phyloP scores from a whole-genome alignment of 2,329 filamentous ascomycete genomes.

The Ophiostoma tasmaniense region DNA sequence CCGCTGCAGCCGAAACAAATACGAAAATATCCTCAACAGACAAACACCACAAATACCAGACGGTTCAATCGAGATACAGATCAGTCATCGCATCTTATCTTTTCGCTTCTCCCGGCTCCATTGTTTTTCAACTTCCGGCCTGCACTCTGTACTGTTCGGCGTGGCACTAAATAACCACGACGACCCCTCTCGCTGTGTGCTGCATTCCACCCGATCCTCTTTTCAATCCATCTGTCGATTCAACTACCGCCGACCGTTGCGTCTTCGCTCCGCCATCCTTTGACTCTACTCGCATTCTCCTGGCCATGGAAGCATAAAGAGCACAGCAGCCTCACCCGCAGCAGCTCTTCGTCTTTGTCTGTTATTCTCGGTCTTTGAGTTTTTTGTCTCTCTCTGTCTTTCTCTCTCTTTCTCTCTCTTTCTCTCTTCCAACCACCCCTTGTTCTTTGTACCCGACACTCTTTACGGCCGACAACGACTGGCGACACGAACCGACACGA shows the following conservation, averaged over 20 bases:
- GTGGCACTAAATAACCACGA: conserved; percentile 6
- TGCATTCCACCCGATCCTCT: conserved; percentile 1
- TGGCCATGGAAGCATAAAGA: conserved; percentile 15
- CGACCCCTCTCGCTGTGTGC: neutral
- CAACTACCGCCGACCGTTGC: neutral
- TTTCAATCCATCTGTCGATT: neutral
- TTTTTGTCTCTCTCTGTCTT: neutral
- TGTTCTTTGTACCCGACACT: conserved; percentile 12
- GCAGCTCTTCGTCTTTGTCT: neutral
- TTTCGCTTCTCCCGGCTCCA: neutral
- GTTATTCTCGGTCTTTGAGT: neutral
- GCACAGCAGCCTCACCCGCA: neutral
- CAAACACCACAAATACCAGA: neutral
- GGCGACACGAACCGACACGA: too few relatives aligned
- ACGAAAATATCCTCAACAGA: neutral
- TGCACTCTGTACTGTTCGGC: neutral
- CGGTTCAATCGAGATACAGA: neutral
- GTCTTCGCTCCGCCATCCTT: neutral
- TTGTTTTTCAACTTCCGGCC: conserved; percentile 3
- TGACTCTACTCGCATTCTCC: neutral
- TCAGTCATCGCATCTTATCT: neutral
- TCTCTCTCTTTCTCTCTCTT: neutral
- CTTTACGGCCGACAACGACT: neutral
- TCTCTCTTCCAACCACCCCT: too few relatives aligned
- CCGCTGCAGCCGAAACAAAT: neutral